phyloP scores from a whole-genome alignment of 805 yeast genomes.

The Candida loeiensis region DNA sequence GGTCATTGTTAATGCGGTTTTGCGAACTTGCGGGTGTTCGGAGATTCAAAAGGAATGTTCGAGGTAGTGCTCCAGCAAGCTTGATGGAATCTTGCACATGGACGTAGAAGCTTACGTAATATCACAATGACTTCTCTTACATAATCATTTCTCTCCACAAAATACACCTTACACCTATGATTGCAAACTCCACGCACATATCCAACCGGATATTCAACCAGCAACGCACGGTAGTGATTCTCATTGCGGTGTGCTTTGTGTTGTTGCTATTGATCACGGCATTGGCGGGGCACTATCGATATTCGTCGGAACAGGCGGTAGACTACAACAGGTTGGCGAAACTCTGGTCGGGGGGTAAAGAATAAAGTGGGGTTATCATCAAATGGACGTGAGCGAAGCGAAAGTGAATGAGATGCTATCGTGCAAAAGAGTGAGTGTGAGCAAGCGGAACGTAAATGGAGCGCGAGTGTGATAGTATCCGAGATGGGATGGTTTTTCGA shows the following conservation, averaged over 20 bases:
- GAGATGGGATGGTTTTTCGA: no score
- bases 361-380: background rate
- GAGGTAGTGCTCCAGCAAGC: no score
- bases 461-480: no score
- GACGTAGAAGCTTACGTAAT: background rate
- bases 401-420: background rate
- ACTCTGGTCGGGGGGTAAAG: slow-evolving; percentile 2
- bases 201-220: slow-evolving; percentile 30
- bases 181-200: slow-evolving; percentile 26
- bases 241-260: slow-evolving; percentile 21
- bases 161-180: slow-evolving; percentile 7
- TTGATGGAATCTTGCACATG: background rate
- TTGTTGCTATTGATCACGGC: slow-evolving; percentile 26
- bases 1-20: no score
- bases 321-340: slow-evolving; percentile 6
- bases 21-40: no score
- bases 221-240: slow-evolving; percentile 25
- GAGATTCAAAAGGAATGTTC: no score
- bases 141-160: background rate
- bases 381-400: background rate
- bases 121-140: background rate
- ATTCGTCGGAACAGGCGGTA: slow-evolving; percentile 8
- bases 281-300: slow-evolving; percentile 23
- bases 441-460: no score
- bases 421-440: no score